Conservation (phyloP, 2,329 filamentous ascomycete genomes). For the Ophiocordyceps sinensis region DNA sequence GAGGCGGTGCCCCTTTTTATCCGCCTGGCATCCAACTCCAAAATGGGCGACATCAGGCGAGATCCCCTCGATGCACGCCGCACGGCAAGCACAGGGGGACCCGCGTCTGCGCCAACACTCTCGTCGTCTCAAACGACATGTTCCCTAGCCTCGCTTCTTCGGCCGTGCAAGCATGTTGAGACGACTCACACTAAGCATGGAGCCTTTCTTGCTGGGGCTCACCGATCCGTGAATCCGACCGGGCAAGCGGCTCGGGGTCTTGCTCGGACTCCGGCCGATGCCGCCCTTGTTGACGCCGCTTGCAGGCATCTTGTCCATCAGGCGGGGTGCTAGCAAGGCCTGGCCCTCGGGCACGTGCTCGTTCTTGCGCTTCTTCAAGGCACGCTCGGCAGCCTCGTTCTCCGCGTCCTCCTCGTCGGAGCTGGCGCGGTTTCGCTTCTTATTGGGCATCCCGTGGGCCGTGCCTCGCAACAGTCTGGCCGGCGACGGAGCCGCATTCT, state of each 20-base stretch:
- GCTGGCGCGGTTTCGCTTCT: conserved; percentile 47
- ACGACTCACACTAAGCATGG: conserved; percentile 40
- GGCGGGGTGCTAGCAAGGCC: conserved; percentile 35
- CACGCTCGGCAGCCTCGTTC: conserved; percentile 30
- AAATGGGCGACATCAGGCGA: too few relatives aligned
- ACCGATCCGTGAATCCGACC: conserved; percentile 12
- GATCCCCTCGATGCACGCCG: too few relatives aligned
- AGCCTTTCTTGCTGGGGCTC: conserved; percentile 37
- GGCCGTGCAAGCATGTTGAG: conserved; percentile 47
- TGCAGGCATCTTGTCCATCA: conserved; percentile 20
- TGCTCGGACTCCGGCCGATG: conserved; percentile 11
- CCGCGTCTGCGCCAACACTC: too few relatives aligned
- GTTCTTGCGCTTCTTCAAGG: conserved; percentile 44
- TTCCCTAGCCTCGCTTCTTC: conserved; percentile 34
- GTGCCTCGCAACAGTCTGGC: conserved; percentile 28
- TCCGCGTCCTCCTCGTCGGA: conserved; percentile 42
- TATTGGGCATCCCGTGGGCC: conserved; percentile 48
- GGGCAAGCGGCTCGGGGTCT: conserved; percentile 8
- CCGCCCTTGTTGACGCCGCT: conserved; percentile 19
- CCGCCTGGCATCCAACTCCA: too few relatives aligned
- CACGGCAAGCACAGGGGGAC: too few relatives aligned
- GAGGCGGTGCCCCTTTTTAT: too few relatives aligned
- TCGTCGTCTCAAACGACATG: neutral
- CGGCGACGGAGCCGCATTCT: conserved; percentile 31
- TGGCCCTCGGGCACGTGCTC: conserved; percentile 33